Base-by-base conservation (phyloP, 2,329 filamentous ascomycete genomes). In the Chrysoporthe deuterocubensis region DNA sequence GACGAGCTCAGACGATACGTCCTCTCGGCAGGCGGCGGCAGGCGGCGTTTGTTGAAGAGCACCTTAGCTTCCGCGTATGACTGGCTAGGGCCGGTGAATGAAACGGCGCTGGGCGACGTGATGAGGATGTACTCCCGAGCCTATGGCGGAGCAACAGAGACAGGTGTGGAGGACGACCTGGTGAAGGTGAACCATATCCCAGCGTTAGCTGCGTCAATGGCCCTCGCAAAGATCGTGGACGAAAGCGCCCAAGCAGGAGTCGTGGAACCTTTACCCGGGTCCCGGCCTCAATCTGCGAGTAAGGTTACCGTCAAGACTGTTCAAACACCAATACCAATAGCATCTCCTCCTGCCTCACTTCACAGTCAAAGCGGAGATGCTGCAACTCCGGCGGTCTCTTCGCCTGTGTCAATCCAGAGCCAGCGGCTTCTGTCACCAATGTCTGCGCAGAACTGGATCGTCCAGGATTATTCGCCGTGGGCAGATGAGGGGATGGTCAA, bases 1-100 rank as follows among this genome's bases (percentile, higher is more conserved):
- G 87, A 90, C 74, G 87, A 89, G 74, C 81, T 91, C 48, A 83
- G 87, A 2, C 82, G 87, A 4, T 82, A 88, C 34, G 83, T 90
- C 18, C 80, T 90, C 14, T 81, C 85, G 18, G 62, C 60, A 7
- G 59, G 60, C 6, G 84, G 82, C 67, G 81, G 83, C 32, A 82
- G 85, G 1, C 76, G 77, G 9, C 81, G 81, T n/a, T 76, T 90
- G 11, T 77, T 79, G 2, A 84, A 84, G 68, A 79, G 81, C 4
- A 82, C 86, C 62, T 78, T 91, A 21, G 76, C 85, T 60, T 79
- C 83, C 13, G 84, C 82, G 1, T 90, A 89, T 70, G 82, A 84
- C 69, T 87, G 86, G 82, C 78, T 89, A n/a, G 81, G 81, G 2
- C 72, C 70, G 18, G 80, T 89, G 50, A 81, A 80, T 43, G 80